Conservation (phyloP, 2,329 filamentous ascomycete species). For the Geosmithia flava region DNA sequence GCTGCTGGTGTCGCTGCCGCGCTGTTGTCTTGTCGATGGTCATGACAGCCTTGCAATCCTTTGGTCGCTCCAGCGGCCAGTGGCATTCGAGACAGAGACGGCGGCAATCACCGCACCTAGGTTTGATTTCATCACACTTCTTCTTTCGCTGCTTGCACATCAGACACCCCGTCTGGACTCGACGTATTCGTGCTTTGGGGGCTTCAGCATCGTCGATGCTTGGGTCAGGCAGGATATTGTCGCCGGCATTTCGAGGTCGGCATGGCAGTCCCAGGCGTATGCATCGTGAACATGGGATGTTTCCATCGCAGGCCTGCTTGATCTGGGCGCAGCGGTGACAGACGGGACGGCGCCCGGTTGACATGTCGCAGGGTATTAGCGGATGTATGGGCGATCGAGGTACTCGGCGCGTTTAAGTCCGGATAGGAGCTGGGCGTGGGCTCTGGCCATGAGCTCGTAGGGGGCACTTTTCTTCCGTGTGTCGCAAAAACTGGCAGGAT, state of each 20-base stretch:
- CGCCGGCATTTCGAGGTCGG: conserved; percentile 11
- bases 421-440: neutral
- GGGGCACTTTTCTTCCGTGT: neutral
- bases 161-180: conserved; percentile 26
- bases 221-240: neutral
- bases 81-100: conserved; percentile 19
- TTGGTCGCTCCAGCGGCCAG: conserved; percentile 11
- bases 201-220: conserved; percentile 3
- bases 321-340: conserved; percentile 22
- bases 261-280: conserved; percentile 18
- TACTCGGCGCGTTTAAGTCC: neutral
- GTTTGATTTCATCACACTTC: conserved; percentile 33
- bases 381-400: neutral
- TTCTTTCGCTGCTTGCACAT: conserved; percentile 33
- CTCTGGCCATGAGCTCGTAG: neutral
- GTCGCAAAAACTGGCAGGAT: neutral
- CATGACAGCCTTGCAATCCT: neutral
- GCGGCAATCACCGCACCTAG: conserved; percentile 25
- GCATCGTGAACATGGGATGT: conserved; percentile 18
- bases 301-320: conserved; percentile 21
- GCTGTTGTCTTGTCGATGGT: neutral
- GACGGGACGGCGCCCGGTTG: conserved; percentile 5
- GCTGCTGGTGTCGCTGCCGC: neutral
- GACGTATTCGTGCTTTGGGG: conserved; percentile 18
- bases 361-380: neutral